phyloP scores from a whole-genome alignment of 768 basidiomycete species.

The Collybiopsis luxurians region DNA sequence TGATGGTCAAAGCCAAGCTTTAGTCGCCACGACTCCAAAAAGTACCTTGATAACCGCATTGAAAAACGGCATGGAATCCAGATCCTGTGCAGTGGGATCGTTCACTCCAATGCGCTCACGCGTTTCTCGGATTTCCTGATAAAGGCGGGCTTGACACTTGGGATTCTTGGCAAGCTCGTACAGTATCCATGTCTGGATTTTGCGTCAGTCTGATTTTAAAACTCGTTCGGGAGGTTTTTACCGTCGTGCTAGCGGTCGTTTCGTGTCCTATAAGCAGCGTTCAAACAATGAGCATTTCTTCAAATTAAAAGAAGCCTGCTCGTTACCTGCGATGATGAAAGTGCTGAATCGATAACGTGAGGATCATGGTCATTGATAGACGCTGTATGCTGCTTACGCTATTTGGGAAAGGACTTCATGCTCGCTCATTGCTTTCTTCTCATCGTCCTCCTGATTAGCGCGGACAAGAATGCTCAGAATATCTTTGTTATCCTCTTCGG shows the following conservation, averaged over 20 bases:
- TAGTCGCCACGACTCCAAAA: neutral
- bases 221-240: too few relatives aligned
- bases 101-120: constrained; percentile 9
- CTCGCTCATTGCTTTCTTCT: constrained; percentile 38
- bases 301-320: too few relatives aligned
- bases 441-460: constrained; percentile 51
- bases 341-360: constrained; percentile 18
- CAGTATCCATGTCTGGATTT: constrained; percentile 46
- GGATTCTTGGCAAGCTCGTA: constrained; percentile 59
- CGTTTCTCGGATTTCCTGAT: constrained; percentile 47
- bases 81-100: constrained; percentile 20
- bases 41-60: constrained; percentile 20
- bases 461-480: constrained; percentile 28
- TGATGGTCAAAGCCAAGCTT: neutral
- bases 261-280: too few relatives aligned
- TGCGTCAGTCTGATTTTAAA: too few relatives aligned
- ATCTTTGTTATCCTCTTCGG: neutral
- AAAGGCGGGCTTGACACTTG: constrained; percentile 56
- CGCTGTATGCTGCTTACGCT: constrained; percentile 25
- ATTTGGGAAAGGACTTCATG: constrained; percentile 50
- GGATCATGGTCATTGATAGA: neutral
- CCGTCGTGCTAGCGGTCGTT: too few relatives aligned
- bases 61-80: constrained; percentile 30
- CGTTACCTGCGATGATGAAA: constrained; percentile 41
- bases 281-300: too few relatives aligned